phyloP scores from a whole-genome alignment of 495 filamentous ascomycete species.

The Podospora pseudoanserina region DNA sequence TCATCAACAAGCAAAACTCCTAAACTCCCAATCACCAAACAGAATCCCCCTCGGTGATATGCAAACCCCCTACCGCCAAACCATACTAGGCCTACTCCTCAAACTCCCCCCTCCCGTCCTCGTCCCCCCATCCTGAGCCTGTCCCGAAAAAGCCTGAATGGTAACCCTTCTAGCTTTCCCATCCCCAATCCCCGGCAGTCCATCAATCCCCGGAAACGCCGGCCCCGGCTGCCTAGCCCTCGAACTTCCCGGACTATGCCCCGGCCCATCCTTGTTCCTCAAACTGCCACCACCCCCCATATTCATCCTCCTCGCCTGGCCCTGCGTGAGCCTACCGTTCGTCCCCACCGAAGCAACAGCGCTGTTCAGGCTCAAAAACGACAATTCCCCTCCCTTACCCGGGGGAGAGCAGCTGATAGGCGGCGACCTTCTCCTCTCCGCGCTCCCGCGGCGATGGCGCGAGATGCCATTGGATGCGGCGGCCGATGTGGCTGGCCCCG shows the following conservation, averaged over 20 bases:
- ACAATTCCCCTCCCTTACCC: slow-evolving; percentile 9
- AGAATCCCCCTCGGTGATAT: not conserved
- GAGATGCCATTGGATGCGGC: slow-evolving; percentile 47
- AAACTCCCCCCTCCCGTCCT: not conserved
- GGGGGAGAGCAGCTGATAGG: slow-evolving; percentile 45
- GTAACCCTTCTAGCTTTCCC: slow-evolving; percentile 36
- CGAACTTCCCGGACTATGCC: slow-evolving; percentile 4
- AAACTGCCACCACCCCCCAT: slow-evolving; percentile 38
- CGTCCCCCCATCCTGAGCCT: slow-evolving; percentile 2
- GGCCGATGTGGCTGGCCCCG: slow-evolving; percentile 27
- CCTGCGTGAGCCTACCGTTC: slow-evolving; percentile 34
- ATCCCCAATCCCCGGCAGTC: slow-evolving; percentile 10
- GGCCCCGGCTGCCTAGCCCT: slow-evolving; percentile 1
- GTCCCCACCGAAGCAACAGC: slow-evolving; percentile 4
- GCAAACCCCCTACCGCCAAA: slow-evolving; percentile 19
- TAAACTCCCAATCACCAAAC: not conserved
- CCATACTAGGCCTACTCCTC: slow-evolving; percentile 22
- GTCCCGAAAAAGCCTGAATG: slow-evolving; percentile 21
- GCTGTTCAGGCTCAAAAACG: not conserved
- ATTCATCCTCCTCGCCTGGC: slow-evolving; percentile 46
- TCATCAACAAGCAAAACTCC: not conserved
- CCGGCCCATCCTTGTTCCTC: slow-evolving; percentile 7
- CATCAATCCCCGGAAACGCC: slow-evolving; percentile 1
- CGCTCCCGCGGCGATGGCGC: slow-evolving; percentile 38
- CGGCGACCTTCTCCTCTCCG: slow-evolving; percentile 41